Evolutionary conservation across 441 rosid genomes (phyloP).

Genomic region (Gossypium gossypioides): DNA sequence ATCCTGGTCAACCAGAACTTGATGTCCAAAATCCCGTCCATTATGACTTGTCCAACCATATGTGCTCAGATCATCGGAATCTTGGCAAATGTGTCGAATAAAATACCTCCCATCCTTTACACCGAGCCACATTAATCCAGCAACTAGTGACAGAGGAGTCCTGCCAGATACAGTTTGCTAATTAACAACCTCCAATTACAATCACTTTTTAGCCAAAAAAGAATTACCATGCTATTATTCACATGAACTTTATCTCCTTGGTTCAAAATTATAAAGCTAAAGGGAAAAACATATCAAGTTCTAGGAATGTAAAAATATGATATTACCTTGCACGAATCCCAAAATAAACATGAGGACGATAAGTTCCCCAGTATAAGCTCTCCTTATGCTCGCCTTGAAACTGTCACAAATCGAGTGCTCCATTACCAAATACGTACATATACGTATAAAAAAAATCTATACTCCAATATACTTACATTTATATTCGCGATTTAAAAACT

Average conservation of each 20-base stretch:
- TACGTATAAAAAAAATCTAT: not conserved
- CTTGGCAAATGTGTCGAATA: constrained; percentile 81
- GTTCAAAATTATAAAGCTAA: not conserved
- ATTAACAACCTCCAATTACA: constrained; percentile 1
- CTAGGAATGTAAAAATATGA: not conserved
- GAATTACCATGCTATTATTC: not conserved
- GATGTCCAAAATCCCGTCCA: constrained; percentile 84
- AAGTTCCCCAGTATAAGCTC: constrained; percentile 96
- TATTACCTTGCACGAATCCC: constrained; percentile 83
- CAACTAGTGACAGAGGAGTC: constrained; percentile 65
- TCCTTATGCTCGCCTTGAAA: constrained; percentile 87
- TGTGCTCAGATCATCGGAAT: constrained; percentile 59
- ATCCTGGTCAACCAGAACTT: constrained; percentile 63
- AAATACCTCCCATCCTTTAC: constrained; percentile 61
- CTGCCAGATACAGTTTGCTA: constrained; percentile 33
- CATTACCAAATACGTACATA: not conserved
- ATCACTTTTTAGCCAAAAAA: not conserved
- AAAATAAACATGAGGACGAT: constrained; percentile 81
- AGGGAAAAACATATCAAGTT: not conserved
- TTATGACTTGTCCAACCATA: constrained; percentile 91
- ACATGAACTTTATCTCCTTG: not conserved
- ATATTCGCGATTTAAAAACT: not conserved
- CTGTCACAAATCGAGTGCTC: constrained; percentile 26
- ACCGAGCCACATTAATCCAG: constrained; percentile 98
- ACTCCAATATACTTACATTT: not conserved